Evolutionary conservation across 1,284 basidiomycete genomes (phyloP).

Genomic region (Nidula niveotomentosa): DNA sequence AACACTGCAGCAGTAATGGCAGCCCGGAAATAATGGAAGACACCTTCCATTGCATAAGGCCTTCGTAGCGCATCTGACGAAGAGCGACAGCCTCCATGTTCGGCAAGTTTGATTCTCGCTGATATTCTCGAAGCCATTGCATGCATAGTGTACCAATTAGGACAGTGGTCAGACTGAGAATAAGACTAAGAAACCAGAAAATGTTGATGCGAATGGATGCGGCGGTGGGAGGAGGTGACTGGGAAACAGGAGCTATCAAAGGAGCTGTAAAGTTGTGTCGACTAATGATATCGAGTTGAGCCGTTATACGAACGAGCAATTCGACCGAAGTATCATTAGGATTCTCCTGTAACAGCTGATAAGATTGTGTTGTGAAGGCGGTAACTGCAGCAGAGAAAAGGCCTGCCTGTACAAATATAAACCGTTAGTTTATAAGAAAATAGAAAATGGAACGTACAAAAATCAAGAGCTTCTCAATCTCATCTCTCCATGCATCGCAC

Average conservation of each 20-base stretch:
- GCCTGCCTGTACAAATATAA: conserved; percentile 10
- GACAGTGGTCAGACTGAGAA: conserved; percentile 18
- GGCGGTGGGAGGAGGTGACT: neutral
- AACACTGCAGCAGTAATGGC: conserved; percentile 16
- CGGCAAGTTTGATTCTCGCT: conserved; percentile 12
- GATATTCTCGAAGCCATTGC: conserved; percentile 4
- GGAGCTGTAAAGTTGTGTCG: neutral
- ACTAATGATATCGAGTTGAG: conserved; percentile 5
- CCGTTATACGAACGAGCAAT: conserved; percentile 11
- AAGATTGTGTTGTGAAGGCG: conserved; percentile 16
- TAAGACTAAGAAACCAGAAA: conserved; percentile 19
- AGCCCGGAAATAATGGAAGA: conserved; percentile 15
- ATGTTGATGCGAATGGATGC: conserved; percentile 14
- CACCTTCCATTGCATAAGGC: conserved; percentile 17
- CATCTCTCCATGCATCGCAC: conserved; percentile 19
- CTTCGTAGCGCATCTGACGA: conserved; percentile 18
- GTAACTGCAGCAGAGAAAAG: conserved; percentile 21
- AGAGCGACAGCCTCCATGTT: conserved; percentile 13
- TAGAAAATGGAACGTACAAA: conserved; percentile 5
- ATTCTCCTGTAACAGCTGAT: conserved; percentile 13
- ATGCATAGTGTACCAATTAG: conserved; percentile 18
- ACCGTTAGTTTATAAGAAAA: neutral
- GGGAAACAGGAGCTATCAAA: neutral
- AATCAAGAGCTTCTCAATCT: conserved; percentile 19
- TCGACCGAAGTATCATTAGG: conserved; percentile 8